phyloP scores from a whole-genome alignment of 495 filamentous ascomycete species.

The Aspergillus nanangensis region DNA sequence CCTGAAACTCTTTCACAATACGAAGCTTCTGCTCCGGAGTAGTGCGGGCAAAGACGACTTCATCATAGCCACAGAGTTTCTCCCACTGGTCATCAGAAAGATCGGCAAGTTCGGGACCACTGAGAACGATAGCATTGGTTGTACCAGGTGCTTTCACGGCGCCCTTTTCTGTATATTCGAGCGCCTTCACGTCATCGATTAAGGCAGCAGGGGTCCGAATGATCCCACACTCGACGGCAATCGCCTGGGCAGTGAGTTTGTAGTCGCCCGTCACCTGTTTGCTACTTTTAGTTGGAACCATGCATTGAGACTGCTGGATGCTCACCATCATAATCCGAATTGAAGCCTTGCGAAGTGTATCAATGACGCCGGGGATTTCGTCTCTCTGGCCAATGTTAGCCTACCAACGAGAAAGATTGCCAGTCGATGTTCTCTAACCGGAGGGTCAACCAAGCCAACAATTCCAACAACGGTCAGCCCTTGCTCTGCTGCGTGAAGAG shows the following conservation, averaged over 20 bases:
- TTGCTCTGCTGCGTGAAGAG: constrained; percentile 38
- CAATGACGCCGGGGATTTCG: constrained; percentile 59
- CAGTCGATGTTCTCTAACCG: too few species aligned
- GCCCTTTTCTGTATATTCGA: too few species aligned
- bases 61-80: constrained; percentile 50
- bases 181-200: constrained; percentile 12
- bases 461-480: constrained; percentile 58
- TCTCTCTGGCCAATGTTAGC: too few species aligned
- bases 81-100: constrained; percentile 57
- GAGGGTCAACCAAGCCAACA: constrained; percentile 64
- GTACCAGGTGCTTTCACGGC: constrained; percentile 8
- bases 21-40: constrained; percentile 72
- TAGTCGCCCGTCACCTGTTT: constrained; percentile 57
- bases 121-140: constrained; percentile 34
- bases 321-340: constrained; percentile 60
- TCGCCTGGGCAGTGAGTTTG: constrained; percentile 60
- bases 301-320: not conserved
- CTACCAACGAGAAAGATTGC: too few species aligned
- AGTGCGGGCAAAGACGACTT: constrained; percentile 68
- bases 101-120: constrained; percentile 55
- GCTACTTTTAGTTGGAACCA: not conserved
- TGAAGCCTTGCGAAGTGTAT: constrained; percentile 53
- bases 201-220: constrained; percentile 34
- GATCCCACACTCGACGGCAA: constrained; percentile 60
- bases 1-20: constrained; percentile 64